Conservation (phyloP, 441 rosid genomes). For the Corymbia calophylla region DNA sequence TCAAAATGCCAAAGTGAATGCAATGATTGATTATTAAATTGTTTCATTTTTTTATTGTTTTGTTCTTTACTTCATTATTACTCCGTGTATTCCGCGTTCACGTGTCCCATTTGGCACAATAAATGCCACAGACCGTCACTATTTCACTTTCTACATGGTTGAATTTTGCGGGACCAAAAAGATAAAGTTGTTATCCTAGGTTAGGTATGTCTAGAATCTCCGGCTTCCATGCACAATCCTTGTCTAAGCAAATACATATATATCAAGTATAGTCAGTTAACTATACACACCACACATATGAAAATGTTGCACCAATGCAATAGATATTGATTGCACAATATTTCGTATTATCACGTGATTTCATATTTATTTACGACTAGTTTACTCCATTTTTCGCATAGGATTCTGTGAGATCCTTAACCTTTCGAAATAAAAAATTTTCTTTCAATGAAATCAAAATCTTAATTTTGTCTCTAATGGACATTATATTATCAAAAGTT, state of each 20-base stretch:
- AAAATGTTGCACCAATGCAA: background rate
- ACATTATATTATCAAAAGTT: no score
- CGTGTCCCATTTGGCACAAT: background rate
- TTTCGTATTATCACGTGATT: background rate
- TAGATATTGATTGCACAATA: no score
- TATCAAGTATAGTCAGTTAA: background rate
- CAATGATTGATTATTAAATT: background rate
- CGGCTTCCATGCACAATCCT: background rate
- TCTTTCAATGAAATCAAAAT: background rate
- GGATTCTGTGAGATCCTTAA: background rate
- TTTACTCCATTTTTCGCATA: background rate
- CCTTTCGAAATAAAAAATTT: background rate
- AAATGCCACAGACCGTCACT: background rate
- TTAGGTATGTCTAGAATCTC: background rate
- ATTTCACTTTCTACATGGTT: background rate
- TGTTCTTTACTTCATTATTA: background rate
- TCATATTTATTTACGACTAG: background rate
- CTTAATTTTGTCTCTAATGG: background rate
- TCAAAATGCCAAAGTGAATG: background rate
- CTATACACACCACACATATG: background rate
- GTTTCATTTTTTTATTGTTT: background rate
- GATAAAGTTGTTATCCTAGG: background rate
- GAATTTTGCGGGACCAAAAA: background rate
- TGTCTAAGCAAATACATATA: background rate
- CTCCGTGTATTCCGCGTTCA: background rate